Evolutionary conservation across 2,329 filamentous ascomycete genomes (phyloP), one percentile per base, ranked within the genome.

Genomic region (Neurospora crassa): DNA sequence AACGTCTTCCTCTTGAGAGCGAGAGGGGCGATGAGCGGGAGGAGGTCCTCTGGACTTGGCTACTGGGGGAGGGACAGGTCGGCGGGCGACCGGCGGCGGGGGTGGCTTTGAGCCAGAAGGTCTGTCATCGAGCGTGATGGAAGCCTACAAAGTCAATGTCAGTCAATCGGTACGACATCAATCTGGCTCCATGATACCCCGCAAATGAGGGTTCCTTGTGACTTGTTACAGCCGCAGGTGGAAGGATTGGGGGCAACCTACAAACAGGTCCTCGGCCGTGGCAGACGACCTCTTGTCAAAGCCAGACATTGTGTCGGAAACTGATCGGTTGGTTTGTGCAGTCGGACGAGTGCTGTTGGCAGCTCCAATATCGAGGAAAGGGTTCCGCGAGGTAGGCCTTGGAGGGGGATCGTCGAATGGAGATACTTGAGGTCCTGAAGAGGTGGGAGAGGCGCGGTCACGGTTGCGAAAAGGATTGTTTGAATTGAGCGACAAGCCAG

Each of bases 391-490:
- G 72, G 89, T 81, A 71, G 90, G 90, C 78, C 90, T 86, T 76
- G 84, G 82, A 76, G 84, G 82, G 74, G 83, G 84, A 80, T 89
- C 87, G 81, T 88, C 87, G 78, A 89, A 89, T 73, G 86, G 89
- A 74, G 87, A 90, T 74, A 81, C 81, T n/a, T 77, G 78, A 69
- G 53, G 53, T 10, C 29, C 53, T 63, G 53, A 63, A 74, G 77
- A 29, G 73, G 75, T 14, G 72, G 40, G 82, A 83, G 79, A 82
- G 91, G 92, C 45, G 85, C 84, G 74, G 90, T 59, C 88, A 78
- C 90, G 89, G 81, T 92, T 92, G 83, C 91, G 90, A 78, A 89
- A 94, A 74, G 92, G 92, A 79, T 94, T 94, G 86, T 94, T 94
- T 80, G 91, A 94, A 81, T 89, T 91, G 79, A 91, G 83, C 70